Evolutionary conservation across 768 basidiomycete species (phyloP).

Genomic region (Ramaria sp.): DNA sequence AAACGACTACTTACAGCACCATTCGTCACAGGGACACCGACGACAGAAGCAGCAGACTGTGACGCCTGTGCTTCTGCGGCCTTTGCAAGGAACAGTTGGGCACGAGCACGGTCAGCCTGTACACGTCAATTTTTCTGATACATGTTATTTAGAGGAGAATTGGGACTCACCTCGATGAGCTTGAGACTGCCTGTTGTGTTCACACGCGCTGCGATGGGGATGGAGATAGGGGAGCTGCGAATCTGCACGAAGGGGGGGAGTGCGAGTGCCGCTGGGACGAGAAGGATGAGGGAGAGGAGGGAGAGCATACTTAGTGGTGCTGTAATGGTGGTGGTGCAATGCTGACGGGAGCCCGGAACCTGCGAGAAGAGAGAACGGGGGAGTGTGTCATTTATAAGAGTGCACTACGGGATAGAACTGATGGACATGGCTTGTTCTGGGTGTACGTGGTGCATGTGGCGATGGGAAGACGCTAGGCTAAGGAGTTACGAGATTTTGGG

Average conservation of each 20-base stretch:
- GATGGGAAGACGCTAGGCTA: too few relatives aligned
- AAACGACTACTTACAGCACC: background rate
- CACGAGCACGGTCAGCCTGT: background rate
- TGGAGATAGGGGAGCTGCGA: background rate
- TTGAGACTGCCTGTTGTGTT: background rate
- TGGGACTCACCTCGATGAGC: background rate
- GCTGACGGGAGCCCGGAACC: background rate
- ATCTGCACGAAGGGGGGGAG: background rate
- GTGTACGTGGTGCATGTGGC: too few relatives aligned
- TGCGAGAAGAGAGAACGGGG: too few relatives aligned
- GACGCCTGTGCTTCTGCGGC: slow-evolving; percentile 1
- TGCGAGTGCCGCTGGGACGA: background rate
- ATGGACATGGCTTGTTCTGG: too few relatives aligned
- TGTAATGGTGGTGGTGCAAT: background rate
- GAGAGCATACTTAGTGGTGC: background rate
- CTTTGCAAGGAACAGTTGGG: background rate
- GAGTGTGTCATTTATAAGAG: too few relatives aligned
- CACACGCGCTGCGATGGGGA: slow-evolving; percentile 2
- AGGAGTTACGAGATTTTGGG: too few relatives aligned
- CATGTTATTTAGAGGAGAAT: background rate
- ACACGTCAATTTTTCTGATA: background rate
- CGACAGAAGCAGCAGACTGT: background rate
- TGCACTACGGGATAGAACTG: too few relatives aligned
- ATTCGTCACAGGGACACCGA: background rate
- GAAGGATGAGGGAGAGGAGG: background rate